Base-by-base conservation (phyloP, 768 basidiomycete species). In the Strobilomyces confusus region DNA sequence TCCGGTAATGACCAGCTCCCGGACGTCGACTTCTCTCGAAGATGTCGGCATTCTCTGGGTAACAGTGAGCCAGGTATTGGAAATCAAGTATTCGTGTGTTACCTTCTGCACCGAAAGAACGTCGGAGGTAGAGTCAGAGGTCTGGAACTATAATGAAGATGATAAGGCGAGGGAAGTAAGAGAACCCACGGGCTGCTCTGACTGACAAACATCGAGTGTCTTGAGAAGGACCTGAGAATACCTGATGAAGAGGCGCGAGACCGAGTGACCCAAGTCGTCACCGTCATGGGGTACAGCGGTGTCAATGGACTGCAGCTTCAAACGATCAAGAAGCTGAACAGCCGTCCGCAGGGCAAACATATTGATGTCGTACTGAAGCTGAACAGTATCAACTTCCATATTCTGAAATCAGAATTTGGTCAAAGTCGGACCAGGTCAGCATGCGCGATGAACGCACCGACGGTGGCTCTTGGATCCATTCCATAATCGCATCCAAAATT, bases 241-340 rank as follows among this genome's bases (percentile, higher is more conserved):
- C 49, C 83, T 84, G 61, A 85, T 84, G 72, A 95, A 95, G 25
- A 92, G 68, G 23, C 92, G 76, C 2, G 89, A 86, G 17, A 89
- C 80, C 11, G 83, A 81, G 63, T 90, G 87, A 1, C 78, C 75
- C 23, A 78, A 73, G 55, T 89, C 87, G 55, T 89, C 82, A 15
- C 80, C 79, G 32, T 80, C 75, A 36, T 79, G 74, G 0, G 78
- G 64, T 1, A 72, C 66, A 49, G 80, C 72, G 17, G 70, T 73
- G n/a, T 78, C 87, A 3, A 79, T 70, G 5, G 80, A 74, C 48
- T 79, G 76, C 20, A 97, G 74, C 48, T 86, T 80, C 9, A 95
- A 71, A 15, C 84, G 81, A 59, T 95, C 89, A 36, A 92, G 72
- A 13, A 94, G 73, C 52, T 81, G 86, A 11, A 92, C 88, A 13